These are phyloP conservation scores for Pseudoscleropodium purum DNA, from an alignment of 225 moss, liverwort and hornwort genomes.

Conservation along the genomic window DNA sequence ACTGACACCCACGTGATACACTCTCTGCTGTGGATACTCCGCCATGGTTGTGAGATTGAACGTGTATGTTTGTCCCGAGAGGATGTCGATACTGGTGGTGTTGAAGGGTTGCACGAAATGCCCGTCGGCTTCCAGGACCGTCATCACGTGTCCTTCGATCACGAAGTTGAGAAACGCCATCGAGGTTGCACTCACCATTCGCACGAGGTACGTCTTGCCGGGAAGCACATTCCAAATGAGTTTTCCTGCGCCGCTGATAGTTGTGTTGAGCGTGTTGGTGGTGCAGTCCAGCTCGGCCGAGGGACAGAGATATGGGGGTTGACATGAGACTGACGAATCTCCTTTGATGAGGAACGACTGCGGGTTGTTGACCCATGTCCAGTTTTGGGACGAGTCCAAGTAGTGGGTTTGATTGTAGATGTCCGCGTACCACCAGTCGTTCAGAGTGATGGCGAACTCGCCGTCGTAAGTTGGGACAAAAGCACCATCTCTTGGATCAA, in stretches of 20 bases:
- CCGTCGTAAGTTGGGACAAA: background rate
- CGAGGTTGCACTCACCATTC: conserved; percentile 23
- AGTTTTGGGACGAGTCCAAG: background rate
- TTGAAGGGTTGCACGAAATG: conserved; percentile 1
- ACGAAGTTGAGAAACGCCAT: conserved; percentile 29
- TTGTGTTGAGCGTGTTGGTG: background rate
- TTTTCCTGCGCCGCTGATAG: background rate
- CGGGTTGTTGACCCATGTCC: background rate
- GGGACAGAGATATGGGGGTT: background rate
- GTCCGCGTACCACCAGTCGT: conserved; percentile 4
- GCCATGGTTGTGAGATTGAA: background rate
- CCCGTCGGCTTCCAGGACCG: conserved; percentile 1
- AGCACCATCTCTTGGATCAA: background rate
- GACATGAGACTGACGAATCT: background rate
- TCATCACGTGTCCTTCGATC: conserved; percentile 31
- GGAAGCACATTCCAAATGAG: conserved; percentile 4
- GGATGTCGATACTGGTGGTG: conserved; percentile 13
- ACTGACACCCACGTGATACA: background rate
- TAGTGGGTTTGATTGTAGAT: background rate
- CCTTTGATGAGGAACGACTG: background rate
- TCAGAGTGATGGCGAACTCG: background rate
- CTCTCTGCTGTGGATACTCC: background rate
- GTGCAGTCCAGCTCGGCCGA: background rate
- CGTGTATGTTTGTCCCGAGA: background rate
- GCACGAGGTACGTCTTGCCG: conserved; percentile 38